Conservation (phyloP, 257 asterid species). For the Solanum rostratum region DNA sequence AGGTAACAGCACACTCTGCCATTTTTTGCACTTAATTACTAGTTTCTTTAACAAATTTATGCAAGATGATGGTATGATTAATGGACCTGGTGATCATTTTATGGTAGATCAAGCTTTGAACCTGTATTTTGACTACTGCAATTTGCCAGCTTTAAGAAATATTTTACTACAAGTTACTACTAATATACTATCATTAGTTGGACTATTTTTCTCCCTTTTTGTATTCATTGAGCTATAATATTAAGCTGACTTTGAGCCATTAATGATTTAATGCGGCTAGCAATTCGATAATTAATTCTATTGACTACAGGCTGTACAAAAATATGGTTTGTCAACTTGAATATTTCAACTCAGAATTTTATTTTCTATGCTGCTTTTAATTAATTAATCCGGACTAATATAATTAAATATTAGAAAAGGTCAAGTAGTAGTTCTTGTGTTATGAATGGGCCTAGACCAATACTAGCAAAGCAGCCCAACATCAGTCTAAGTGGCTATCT, state of each 20-base stretch:
- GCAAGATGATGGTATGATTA: background rate
- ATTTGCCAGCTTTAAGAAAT: background rate
- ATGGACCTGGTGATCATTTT: background rate
- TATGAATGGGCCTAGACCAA: no score
- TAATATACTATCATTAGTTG: background rate
- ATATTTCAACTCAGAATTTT: background rate
- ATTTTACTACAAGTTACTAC: background rate
- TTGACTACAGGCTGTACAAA: background rate
- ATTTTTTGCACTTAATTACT: background rate
- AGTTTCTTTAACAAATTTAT: background rate
- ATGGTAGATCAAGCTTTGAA: background rate
- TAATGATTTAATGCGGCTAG: background rate
- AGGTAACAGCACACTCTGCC: constrained; percentile 18
- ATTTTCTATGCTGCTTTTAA: background rate
- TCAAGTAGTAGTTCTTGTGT: no score
- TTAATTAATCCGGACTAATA: no score
- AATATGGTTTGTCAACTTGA: background rate
- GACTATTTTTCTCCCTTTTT: background rate
- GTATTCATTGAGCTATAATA: background rate
- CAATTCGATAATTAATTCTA: background rate
- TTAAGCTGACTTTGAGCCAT: background rate
- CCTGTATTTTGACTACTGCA: background rate
- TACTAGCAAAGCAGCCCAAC: no score
- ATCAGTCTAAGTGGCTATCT: no score
- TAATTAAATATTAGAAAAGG: no score